phyloP scores from a whole-genome alignment of 2,329 filamentous ascomycete species.

The Colletotrichum musae region DNA sequence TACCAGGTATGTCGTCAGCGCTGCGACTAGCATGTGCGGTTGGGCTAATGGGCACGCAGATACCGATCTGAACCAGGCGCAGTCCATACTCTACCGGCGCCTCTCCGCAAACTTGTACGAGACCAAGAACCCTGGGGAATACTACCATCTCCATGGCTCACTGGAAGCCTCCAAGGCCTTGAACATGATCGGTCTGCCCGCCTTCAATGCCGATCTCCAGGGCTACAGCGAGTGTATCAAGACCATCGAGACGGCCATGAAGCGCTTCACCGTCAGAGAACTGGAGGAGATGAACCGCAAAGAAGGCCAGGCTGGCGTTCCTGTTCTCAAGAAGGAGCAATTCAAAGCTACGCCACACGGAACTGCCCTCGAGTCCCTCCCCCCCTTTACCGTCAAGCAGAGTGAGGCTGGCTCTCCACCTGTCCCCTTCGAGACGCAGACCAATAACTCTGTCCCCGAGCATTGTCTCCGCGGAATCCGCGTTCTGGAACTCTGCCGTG shows the following conservation, averaged over 20 bases:
- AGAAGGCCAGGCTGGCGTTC: conserved; percentile 68
- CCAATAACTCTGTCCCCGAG: conserved; percentile 40
- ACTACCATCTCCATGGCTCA: conserved; percentile 79
- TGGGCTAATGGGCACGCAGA: conserved; percentile 56
- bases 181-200: conserved; percentile 74
- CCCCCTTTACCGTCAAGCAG: conserved; percentile 58
- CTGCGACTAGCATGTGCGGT: background rate
- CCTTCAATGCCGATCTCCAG: conserved; percentile 70
- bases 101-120: conserved; percentile 77
- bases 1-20: conserved; percentile 37
- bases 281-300: conserved; percentile 67
- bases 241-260: conserved; percentile 68
- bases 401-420: conserved; percentile 62
- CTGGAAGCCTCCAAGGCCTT: conserved; percentile 74
- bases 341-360: conserved; percentile 67
- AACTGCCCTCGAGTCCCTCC: conserved; percentile 49
- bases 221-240: conserved; percentile 68
- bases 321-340: conserved; percentile 67
- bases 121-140: conserved; percentile 71
- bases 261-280: conserved; percentile 63
- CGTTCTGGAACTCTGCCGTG: conserved; percentile 77
- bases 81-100: conserved; percentile 75
- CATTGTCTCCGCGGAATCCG: conserved; percentile 69
- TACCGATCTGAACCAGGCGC: conserved; percentile 75
- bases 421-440: conserved; percentile 48